Evolutionary conservation across 2,329 filamentous ascomycete genomes (phyloP).

Genomic region (Aureobasidium sp.): DNA sequence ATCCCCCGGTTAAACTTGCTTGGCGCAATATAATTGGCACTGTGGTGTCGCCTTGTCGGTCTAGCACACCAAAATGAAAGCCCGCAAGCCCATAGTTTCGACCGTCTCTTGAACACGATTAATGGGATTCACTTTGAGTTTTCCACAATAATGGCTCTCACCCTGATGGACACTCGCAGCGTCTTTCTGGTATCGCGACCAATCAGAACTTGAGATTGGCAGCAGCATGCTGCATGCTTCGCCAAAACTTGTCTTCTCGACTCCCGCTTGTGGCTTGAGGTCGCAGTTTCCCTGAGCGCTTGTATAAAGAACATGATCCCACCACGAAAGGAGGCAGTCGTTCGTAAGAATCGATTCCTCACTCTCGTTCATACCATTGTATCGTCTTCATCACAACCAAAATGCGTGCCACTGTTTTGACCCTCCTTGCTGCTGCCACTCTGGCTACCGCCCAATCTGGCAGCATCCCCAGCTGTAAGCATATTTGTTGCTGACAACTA

Average conservation of each 20-base stretch:
- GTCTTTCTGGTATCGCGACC: not conserved
- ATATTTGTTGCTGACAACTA: no score
- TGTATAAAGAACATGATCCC: not conserved
- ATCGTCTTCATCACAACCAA: not conserved
- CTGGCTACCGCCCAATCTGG: not conserved
- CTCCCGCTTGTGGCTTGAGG: not conserved
- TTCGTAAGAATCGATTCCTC: not conserved
- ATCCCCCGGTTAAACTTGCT: not conserved
- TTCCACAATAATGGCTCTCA: no score
- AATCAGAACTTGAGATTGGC: not conserved
- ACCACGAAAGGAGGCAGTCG: not conserved
- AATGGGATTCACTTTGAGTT: not conserved
- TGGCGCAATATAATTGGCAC: not conserved
- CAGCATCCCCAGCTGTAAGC: slow-evolving; percentile 6
- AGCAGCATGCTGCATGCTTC: not conserved
- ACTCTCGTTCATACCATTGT: not conserved
- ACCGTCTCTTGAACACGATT: not conserved
- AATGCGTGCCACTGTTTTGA: not conserved
- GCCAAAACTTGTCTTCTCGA: not conserved
- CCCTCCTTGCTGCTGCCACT: slow-evolving; percentile 1
- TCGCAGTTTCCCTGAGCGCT: not conserved
- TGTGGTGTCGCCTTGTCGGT: not conserved
- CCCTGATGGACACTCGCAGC: not conserved
- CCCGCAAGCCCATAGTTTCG: not conserved
- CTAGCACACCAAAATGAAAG: not conserved